Evolutionary conservation across 345 rosid species (phyloP).

Genomic region (Pistacia integerrima): DNA sequence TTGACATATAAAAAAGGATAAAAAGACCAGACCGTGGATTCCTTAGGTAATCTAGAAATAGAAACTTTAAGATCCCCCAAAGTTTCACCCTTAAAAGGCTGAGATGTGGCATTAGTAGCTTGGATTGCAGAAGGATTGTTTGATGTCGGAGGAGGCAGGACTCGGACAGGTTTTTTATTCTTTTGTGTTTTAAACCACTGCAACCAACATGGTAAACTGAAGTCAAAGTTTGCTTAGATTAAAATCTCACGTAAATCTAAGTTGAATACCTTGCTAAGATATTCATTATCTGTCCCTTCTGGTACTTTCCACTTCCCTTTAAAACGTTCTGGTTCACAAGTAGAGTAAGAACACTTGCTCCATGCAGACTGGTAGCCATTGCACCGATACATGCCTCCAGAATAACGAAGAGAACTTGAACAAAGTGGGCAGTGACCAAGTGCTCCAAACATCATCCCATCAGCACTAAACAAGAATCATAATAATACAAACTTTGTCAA

Average conservation of each 20-base stretch:
- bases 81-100: constrained; percentile 56
- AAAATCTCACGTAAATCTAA: constrained; percentile 6
- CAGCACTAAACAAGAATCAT: constrained; percentile 57
- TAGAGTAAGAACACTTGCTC: constrained; percentile 87
- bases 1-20: constrained; percentile 2
- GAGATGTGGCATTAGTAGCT: constrained; percentile 44
- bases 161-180: constrained; percentile 60
- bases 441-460: constrained; percentile 96
- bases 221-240: constrained; percentile 18
- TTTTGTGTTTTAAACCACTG: constrained; percentile 95
- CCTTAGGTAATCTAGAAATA: constrained; percentile 61
- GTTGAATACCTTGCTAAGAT: constrained; percentile 58
- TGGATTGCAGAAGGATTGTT: constrained; percentile 42
- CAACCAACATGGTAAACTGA: constrained; percentile 23
- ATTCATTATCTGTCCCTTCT: constrained; percentile 62
- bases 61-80: constrained; percentile 73
- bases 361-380: constrained; percentile 76
- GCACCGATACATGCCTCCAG: constrained; percentile 81
- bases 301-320: constrained; percentile 89
- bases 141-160: constrained; percentile 52
- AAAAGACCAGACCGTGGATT: constrained; percentile 50
- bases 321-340: constrained; percentile 68
- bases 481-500: constrained; percentile 17
- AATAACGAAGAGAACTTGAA: constrained; percentile 68
- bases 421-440: constrained; percentile 75